Evolutionary conservation across 169 alveolate genomes (phyloP).

Genomic region (Cryptosporidium viatorum): DNA sequence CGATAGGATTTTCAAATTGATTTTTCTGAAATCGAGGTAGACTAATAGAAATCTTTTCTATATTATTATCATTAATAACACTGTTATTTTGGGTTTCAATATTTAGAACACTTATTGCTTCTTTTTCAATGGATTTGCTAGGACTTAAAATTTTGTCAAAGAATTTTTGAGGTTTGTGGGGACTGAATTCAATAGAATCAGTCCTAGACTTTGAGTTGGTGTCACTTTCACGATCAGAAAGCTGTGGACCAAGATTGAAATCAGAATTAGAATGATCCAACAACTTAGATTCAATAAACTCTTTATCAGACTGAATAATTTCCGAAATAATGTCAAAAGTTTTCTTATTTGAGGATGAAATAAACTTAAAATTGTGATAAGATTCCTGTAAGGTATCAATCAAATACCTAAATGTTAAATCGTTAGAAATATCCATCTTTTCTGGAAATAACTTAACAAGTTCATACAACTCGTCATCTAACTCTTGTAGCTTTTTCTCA

Average conservation of each 20-base stretch:
- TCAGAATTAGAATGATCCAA: background rate
- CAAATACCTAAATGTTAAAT: conserved; percentile 11
- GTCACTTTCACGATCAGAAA: background rate
- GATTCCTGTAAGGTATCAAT: conserved; percentile 36
- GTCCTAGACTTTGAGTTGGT: background rate
- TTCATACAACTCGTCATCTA: conserved; percentile 29
- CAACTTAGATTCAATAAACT: background rate
- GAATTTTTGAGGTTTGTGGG: background rate
- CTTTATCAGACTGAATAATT: background rate
- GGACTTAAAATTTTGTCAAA: background rate
- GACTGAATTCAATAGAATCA: background rate
- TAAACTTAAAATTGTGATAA: background rate
- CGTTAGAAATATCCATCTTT: conserved; percentile 30
- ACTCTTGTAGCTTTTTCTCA: conserved; percentile 11
- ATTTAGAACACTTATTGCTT: background rate
- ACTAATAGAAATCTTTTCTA: background rate
- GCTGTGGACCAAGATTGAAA: background rate
- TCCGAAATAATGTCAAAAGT: conserved; percentile 16
- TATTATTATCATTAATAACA: too few species aligned
- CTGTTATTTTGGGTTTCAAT: too few species aligned
- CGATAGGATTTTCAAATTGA: background rate
- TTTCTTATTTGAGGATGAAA: background rate
- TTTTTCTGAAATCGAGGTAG: background rate
- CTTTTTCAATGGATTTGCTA: too few species aligned
- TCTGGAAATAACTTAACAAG: conserved; percentile 35